These are phyloP conservation scores for Pyricularia pennisetigena DNA, from an alignment of 2,329 filamentous ascomycete genomes.

Conservation along the genomic window DNA sequence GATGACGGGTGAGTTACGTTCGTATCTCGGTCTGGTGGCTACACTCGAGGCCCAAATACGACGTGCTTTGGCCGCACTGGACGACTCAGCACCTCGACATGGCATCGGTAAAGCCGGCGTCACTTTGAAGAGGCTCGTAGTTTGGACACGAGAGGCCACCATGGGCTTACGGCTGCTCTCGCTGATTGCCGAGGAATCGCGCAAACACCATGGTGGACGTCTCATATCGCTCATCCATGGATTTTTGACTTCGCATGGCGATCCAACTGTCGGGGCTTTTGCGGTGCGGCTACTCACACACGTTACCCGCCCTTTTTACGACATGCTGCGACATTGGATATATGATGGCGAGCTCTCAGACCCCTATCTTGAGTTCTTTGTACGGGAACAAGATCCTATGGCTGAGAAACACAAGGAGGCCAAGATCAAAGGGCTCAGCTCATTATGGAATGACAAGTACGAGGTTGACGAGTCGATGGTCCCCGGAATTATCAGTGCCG, in stretches of 20 bases:
- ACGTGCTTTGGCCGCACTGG: constrained; percentile 65
- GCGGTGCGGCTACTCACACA: constrained; percentile 80
- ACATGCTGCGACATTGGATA: constrained; percentile 93
- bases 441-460: constrained; percentile 98
- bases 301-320: constrained; percentile 91
- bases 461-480: constrained; percentile 77
- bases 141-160: constrained; percentile 95
- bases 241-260: constrained; percentile 88
- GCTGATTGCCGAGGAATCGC: constrained; percentile 84
- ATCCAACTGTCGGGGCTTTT: constrained; percentile 88
- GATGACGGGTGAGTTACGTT: constrained; percentile 72
- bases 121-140: constrained; percentile 87
- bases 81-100: constrained; percentile 54
- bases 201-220: constrained; percentile 74
- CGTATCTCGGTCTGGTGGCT: constrained; percentile 83
- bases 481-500: constrained; percentile 83
- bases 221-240: constrained; percentile 88
- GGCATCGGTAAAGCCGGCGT: constrained; percentile 80
- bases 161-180: constrained; percentile 93
- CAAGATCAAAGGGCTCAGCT: constrained; percentile 59
- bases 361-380: constrained; percentile 91
- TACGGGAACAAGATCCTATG: constrained; percentile 64
- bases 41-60: constrained; percentile 89
- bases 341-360: constrained; percentile 98
- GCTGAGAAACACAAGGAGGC: constrained; percentile 32